Evolutionary conservation across 495 filamentous ascomycete species (phyloP), one percentile per base, ranked within the genome.

Genomic region (Cercophora newfieldiana): DNA sequence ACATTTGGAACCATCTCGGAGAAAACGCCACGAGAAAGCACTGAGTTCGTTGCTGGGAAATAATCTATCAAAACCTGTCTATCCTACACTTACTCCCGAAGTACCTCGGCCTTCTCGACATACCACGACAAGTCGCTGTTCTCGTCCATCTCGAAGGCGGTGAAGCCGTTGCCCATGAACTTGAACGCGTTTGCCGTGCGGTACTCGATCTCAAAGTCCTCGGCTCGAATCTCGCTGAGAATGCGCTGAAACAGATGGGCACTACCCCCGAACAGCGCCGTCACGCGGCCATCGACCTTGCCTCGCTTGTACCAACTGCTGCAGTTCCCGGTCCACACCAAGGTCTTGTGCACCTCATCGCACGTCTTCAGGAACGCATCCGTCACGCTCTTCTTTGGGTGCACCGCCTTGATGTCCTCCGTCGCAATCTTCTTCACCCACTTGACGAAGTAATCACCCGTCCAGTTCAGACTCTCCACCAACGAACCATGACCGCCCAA

Each of bases 191-290:
- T 83, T 0, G 64, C 63, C 3, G 65, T 67, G n/a, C 75, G 74
- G 62, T 86, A 86, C 29, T 72, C 68, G 26, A 85, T 65, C 1
- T 85, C 74, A 66, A 80, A 87, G 69, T 87, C 85, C 65, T 87
- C 83, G 21, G 71, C 71, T 0, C 85, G 75, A 6, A 81, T 67
- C 14, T 77, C 68, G 48, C 76, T 75, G 59, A 87, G 56, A 8
- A 79, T 75, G 55, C 88, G 81, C 51, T 84, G 79, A 71, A 82
- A 88, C 57, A 84, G 80, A n/a, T 83, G 69, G 8, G 74, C 69
- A 26, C 75, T 81, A 7, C 82, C 83, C 3, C 79, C 74, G 63
- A 79, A 85, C 26, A 81, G 65, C 7, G 79, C 81, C 44, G 78
- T 81, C 14, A 85, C 76, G 2, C 75, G 72, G 4, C 82, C 82